Base-by-base conservation (phyloP, 2,329 filamentous ascomycete genomes). In the Botrytis medusae region DNA sequence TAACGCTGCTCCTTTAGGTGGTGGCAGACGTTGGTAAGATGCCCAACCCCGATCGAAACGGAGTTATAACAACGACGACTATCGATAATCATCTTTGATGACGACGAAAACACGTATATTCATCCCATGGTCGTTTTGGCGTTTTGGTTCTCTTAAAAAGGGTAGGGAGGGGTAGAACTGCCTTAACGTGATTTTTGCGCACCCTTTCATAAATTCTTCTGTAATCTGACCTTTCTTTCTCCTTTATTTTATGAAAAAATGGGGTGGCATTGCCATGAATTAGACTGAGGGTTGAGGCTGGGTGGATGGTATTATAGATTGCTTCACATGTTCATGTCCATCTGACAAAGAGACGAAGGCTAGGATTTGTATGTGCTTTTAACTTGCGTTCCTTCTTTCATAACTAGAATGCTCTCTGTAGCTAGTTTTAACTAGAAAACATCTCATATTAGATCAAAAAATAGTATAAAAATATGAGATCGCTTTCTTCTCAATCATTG, bases 1-100 rank as follows among this genome's bases (percentile, higher is more conserved):
- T 79, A 90, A 90, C 81, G 82, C 84, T 78, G 88, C 88, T 77
- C 87, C 87, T 72, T 82, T 90, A 77, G 87, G 87, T 77, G 82
- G 81, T 76, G 84, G 83, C 82, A 85, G 87, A 79, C 86, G 87
- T 81, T 90, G 88, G 88, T 90, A 87, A 77, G 79, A 73, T 67
- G 54, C 65, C 63, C 25, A 16, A 69, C 61, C 62, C 63, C 51
- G 29, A 64, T 73, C 67, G 71, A 74, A 60, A 75, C 73, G 74
- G 46, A 54, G 29, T 60, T 34, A 32, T 69, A 22, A 44, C 46
- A 46, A 42, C 48, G 40, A 54, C 71, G 72, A 61, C 68, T 70
- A 76, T 57, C 73, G 73, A 71, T 75, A 72, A 73, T 73, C 60
- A 64, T 48, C 57, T 14, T 54, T 67, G 73, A 61, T 62, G 46